Evolutionary conservation across 176 grass and related monocot genomes (phyloP).

Genomic region (Echinochloa phyllopogon): DNA sequence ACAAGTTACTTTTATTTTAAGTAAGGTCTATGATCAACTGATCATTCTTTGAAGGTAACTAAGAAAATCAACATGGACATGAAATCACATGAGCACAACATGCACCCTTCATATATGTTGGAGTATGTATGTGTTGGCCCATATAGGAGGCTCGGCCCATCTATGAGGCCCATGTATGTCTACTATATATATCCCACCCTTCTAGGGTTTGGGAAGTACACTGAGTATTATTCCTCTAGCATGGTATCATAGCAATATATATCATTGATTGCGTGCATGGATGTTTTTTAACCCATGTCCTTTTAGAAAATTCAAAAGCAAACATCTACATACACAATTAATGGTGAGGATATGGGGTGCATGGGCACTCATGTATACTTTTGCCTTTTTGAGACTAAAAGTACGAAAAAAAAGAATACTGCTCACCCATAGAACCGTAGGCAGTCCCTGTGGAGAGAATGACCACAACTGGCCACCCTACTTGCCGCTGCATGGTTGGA

Average conservation of each 20-base stretch:
- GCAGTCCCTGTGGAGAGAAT: constrained; percentile 96
- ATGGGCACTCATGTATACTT: background rate
- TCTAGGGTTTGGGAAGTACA: too few species aligned
- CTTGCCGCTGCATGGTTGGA: constrained; percentile 95
- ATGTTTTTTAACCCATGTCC: background rate
- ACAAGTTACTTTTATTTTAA: constrained; percentile 1
- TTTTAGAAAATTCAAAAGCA: background rate
- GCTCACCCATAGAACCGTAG: constrained; percentile 94
- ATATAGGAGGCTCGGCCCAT: too few species aligned
- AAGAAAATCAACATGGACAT: constrained; percentile 25
- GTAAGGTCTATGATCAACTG: constrained; percentile 25
- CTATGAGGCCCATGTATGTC: too few species aligned
- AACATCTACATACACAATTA: background rate
- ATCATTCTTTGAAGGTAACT: constrained; percentile 28
- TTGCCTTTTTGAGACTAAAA: constrained; percentile 13
- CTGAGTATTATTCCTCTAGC: too few species aligned
- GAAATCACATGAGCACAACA: background rate
- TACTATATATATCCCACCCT: too few species aligned
- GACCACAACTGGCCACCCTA: constrained; percentile 90
- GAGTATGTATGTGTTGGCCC: too few species aligned
- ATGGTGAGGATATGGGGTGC: background rate
- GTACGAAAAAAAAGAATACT: constrained; percentile 13
- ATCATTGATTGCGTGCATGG: background rate
- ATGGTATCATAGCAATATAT: too few species aligned
- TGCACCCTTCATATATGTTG: constrained; percentile 5